Evolutionary conservation across 2,329 filamentous ascomycete genomes (phyloP), one percentile per base, ranked within the genome.

Genomic region (Neonectria sp.): DNA sequence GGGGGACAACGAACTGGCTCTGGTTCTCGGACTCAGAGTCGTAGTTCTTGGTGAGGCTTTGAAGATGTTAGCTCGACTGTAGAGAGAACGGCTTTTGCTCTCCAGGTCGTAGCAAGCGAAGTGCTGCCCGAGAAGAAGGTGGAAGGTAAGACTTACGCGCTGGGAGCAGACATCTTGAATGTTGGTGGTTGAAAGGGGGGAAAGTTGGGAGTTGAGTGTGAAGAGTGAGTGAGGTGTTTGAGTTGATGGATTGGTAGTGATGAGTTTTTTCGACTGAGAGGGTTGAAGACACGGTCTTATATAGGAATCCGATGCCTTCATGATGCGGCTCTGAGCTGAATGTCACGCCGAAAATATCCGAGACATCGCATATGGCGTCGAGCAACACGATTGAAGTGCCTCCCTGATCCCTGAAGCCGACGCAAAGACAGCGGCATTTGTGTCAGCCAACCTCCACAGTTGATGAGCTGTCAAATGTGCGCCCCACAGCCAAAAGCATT

Each of bases 31-130:
- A 71, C 63, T 77, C 76, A 57, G 71, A 71, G 60, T 70, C 72
- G 70, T 77, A 77, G 63, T 70, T 71, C 73, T 77, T 77, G 48
- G 76, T 65, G 57, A 77, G 64, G 46, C 71, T 75, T 52, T 43
- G 24, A 35, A 27, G n/a, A 56, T 8, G 31, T 53, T 35, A 53
- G n/a, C 6, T 33, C 12, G 49, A 60, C 69, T 60, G 73, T n/a
- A 2, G 40, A 24, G 21, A 21, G 15, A 21, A 35, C 24, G 11
- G 13, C 3, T 31, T 35, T 21, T 24, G 21, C 15, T 29, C 5
- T 5, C 61, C 60, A 70, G 60, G 57, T 66, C 56, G 35, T 52
- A 46, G 45, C 46, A 55, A 52, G 31, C 45, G 11, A 15, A 5
- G 48, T 65, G 33, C 46, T 55, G 8, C 17, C 21, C 29, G 29